phyloP scores from a whole-genome alignment of 352 stramenopile species.

The Globisporangium mamillatum region DNA sequence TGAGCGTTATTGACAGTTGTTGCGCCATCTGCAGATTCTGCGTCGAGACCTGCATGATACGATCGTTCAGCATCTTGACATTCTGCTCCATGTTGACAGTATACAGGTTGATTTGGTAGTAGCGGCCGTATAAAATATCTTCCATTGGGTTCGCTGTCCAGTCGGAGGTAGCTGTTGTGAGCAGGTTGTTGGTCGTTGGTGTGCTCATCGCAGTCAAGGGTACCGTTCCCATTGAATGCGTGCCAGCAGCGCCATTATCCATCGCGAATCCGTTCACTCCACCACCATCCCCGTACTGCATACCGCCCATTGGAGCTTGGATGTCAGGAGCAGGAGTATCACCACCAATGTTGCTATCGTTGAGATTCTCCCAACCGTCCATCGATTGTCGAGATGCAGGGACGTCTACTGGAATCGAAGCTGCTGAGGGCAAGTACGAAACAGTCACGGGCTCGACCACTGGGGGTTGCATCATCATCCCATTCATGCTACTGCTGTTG shows the following conservation, averaged over 20 bases:
- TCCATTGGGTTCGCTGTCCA: conserved; percentile 48
- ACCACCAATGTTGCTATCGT: neutral
- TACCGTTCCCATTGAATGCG: neutral
- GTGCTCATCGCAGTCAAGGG: neutral
- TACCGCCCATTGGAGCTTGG: neutral
- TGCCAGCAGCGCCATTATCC: neutral
- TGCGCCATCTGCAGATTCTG: conserved; percentile 37
- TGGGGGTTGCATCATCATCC: neutral
- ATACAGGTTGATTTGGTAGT: conserved; percentile 42
- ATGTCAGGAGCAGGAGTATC: neutral
- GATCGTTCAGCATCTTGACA: conserved; percentile 33
- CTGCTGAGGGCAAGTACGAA: neutral
- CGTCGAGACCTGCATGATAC: conserved; percentile 45
- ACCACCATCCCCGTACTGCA: neutral
- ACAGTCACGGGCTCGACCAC: neutral
- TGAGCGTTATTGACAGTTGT: conserved; percentile 27
- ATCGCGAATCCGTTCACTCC: conserved; percentile 2
- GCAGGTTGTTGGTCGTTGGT: conserved; percentile 14
- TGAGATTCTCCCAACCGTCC: conserved; percentile 8
- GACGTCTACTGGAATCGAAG: neutral
- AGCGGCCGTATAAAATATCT: conserved; percentile 52
- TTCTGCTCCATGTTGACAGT: conserved; percentile 44
- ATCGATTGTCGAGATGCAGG: neutral
- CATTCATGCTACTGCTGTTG: neutral
- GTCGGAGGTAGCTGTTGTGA: conserved; percentile 22